These are phyloP conservation scores for Austropuccinia psidii DNA, from an alignment of 1,284 basidiomycete genomes.

Conservation along the genomic window DNA sequence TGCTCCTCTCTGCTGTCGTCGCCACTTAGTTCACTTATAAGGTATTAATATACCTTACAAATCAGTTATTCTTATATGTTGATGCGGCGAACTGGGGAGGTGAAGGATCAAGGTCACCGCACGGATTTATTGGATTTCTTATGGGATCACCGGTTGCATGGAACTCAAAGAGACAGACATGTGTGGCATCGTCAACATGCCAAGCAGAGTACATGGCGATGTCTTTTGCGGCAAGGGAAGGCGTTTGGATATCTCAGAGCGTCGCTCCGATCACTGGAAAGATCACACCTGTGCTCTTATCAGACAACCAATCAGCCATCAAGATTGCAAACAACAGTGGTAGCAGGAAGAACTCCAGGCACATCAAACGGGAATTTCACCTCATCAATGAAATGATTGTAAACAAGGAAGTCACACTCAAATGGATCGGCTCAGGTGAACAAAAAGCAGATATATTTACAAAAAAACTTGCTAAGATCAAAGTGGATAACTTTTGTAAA, in stretches of 20 bases:
- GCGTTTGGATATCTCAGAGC: not conserved
- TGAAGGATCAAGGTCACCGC: not conserved
- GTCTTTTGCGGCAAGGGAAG: not conserved
- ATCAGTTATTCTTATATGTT: too few relatives aligned
- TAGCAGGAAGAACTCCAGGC: not conserved
- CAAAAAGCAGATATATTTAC: conserved; percentile 2
- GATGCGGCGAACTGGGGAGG: conserved; percentile 9
- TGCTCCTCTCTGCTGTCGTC: too few relatives aligned
- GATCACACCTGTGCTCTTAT: not conserved
- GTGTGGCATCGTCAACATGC: not conserved
- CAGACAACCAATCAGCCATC: not conserved
- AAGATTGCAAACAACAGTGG: not conserved
- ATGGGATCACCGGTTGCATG: not conserved
- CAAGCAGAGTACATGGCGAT: not conserved
- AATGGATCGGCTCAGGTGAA: not conserved
- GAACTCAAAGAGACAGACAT: not conserved
- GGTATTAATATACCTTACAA: too few relatives aligned
- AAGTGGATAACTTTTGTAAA: too few relatives aligned
- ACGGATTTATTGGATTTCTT: not conserved
- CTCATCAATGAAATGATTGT: not conserved
- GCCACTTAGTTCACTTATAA: too few relatives aligned
- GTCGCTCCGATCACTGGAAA: not conserved
- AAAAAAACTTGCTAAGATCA: not conserved
- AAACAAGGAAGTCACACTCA: not conserved
- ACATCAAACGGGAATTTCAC: not conserved